These are phyloP conservation scores for Solanum dulcamara DNA, from an alignment of 257 asterid genomes.

Conservation along the genomic window DNA sequence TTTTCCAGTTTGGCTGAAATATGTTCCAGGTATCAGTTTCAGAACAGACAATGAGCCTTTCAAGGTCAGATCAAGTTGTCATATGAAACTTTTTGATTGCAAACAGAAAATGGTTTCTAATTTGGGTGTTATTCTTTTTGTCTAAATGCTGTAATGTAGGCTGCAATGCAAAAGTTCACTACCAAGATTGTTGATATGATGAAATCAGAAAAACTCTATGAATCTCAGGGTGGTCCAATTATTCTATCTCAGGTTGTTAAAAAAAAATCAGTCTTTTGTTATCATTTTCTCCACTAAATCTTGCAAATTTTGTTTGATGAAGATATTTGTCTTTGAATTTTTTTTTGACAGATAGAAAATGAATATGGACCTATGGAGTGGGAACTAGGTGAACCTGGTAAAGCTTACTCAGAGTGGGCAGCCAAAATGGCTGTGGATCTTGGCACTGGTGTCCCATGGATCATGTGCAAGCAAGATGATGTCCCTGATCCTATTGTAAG, in stretches of 20 bases:
- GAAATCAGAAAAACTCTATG: slow-evolving; percentile 70
- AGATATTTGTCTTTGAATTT: not conserved
- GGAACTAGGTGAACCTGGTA: slow-evolving; percentile 78
- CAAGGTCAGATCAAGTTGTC: slow-evolving; percentile 13
- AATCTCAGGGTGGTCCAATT: slow-evolving; percentile 95
- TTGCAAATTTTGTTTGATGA: not conserved
- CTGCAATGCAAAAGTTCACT: slow-evolving; percentile 93
- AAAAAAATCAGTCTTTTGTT: not conserved
- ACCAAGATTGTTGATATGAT: slow-evolving; percentile 92
- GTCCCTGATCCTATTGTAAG: slow-evolving; percentile 96
- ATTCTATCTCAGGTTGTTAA: slow-evolving; percentile 78
- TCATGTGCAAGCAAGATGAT: slow-evolving; percentile 99
- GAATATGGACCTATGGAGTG: slow-evolving; percentile 94
- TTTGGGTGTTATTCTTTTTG: not conserved
- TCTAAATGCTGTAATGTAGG: slow-evolving; percentile 30
- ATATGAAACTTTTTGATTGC: not conserved
- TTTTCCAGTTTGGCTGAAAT: slow-evolving; percentile 39
- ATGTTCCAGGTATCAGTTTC: slow-evolving; percentile 35
- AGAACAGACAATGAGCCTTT: slow-evolving; percentile 38
- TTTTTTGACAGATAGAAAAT: slow-evolving; percentile 58
- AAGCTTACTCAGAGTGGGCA: slow-evolving; percentile 80
- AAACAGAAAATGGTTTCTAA: slow-evolving; percentile 9
- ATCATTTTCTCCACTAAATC: not conserved
- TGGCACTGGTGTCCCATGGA: slow-evolving; percentile 94
- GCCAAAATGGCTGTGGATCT: slow-evolving; percentile 94